These are phyloP conservation scores for Skeletonema grethae DNA, from an alignment of 108 stramenopile genomes.

Conservation along the genomic window DNA sequence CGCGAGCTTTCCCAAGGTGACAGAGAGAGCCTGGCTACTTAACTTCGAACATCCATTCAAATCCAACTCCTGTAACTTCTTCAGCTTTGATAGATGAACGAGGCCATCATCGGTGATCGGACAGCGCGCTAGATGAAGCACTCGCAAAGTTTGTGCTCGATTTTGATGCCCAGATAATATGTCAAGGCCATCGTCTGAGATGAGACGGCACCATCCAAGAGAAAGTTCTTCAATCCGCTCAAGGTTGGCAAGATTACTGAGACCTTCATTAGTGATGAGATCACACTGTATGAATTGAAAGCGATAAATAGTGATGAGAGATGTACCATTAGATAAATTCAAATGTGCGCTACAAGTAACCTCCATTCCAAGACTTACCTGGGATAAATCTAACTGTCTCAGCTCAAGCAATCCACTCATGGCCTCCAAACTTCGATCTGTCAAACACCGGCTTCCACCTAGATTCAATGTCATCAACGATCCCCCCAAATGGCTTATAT, in stretches of 20 bases:
- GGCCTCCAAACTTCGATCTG: constrained; percentile 69
- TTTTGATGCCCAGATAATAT: constrained; percentile 57
- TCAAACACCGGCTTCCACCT: constrained; percentile 85
- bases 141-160: constrained; percentile 46
- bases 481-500: constrained; percentile 64
- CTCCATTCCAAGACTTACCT: constrained; percentile 24
- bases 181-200: constrained; percentile 67
- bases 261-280: constrained; percentile 76
- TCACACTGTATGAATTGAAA: constrained; percentile 55
- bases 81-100: constrained; percentile 45
- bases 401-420: constrained; percentile 49
- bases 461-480: constrained; percentile 58
- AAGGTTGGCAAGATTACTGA: constrained; percentile 55
- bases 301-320: not conserved
- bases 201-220: constrained; percentile 80
- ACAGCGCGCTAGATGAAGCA: constrained; percentile 75
- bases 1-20: constrained; percentile 48
- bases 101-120: constrained; percentile 67
- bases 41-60: constrained; percentile 76
- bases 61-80: constrained; percentile 66
- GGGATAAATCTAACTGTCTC: constrained; percentile 68
- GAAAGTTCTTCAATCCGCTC: constrained; percentile 71
- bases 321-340: not conserved
- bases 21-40: constrained; percentile 62
- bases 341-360: not conserved